Evolutionary conservation across 805 yeast species (phyloP), one percentile per base, ranked within the genome.

Genomic region (Wickerhamiella domercqiae): DNA sequence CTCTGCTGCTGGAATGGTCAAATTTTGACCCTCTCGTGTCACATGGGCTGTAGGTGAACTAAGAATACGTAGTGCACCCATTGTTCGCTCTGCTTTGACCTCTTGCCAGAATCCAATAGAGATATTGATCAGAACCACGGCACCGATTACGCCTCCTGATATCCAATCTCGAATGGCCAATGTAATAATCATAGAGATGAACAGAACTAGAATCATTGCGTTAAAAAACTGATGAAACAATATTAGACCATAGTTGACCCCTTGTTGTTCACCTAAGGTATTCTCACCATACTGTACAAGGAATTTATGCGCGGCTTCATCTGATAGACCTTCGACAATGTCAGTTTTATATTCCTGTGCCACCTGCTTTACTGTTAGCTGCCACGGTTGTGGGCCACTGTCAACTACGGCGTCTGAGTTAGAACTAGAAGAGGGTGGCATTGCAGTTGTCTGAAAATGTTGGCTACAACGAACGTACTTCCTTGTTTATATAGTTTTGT

Each of bases 121-220:
- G 26, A 78, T 71, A 50, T 78, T 78, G 39, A 78, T 63, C 22
- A 55, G 53, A 21, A 79, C 71, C 18, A 79, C 86, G 34, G 70
- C 75, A 1, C 71, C 73, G 52, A 78, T 75, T 24, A 79, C 87
- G 38, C 87, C 90, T 35, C 84, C 90, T 6, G 82, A 73, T 45
- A 78, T 79, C 78, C 81, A 78, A 54, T 79, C 87, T 40, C 65
- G 63, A 45, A 79, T 75, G 16, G 78, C 84, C 35, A 78, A 64
- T 3, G 86, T 75, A 36, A 78, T 75, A 16, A 72, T 55, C 78
- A 75, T 70, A 14, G 82, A 71, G 26, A 76, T 75, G 37, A 78
- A 57, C 45, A 78, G 62, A 6, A 78, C 87, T 45, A 78, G 56
- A 35, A 78, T 73, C 90, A 78, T 78, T 34, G 90, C 87, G 51